phyloP scores from a whole-genome alignment of 257 asterid genomes.

The Przewalskia tangutica region DNA sequence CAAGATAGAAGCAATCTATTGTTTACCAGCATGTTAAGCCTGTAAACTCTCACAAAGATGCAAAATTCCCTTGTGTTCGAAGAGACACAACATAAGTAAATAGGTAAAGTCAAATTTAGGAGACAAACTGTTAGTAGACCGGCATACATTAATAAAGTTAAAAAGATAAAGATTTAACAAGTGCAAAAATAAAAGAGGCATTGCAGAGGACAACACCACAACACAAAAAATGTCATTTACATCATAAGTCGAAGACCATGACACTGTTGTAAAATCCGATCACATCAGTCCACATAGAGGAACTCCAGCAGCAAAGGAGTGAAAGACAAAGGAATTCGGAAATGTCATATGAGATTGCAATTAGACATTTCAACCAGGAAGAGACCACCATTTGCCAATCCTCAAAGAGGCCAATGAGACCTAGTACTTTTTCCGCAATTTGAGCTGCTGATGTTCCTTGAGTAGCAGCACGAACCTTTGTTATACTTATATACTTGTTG shows the following conservation, averaged over 20 bases:
- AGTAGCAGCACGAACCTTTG: constrained; percentile 28
- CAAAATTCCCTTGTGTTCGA: neutral
- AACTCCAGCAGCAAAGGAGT: neutral
- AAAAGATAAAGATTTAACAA: neutral
- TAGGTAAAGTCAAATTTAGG: neutral
- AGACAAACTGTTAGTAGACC: neutral
- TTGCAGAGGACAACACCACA: neutral
- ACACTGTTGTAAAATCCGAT: neutral
- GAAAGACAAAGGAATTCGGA: neutral
- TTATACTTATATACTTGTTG: constrained; percentile 32
- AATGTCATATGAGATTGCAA: neutral
- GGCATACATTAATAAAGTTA: neutral
- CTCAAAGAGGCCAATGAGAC: neutral
- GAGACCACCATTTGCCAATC: neutral
- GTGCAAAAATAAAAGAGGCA: neutral
- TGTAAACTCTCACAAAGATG: neutral
- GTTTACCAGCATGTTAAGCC: neutral
- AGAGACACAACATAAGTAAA: neutral
- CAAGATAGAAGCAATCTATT: neutral
- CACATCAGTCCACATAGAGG: neutral
- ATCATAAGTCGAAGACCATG: neutral
- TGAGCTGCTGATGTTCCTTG: constrained; percentile 47
- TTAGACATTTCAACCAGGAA: neutral
- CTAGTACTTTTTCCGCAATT: constrained; percentile 22
- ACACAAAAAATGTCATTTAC: neutral